These are phyloP conservation scores for Grammothele lineata DNA, from an alignment of 768 basidiomycete genomes.

Conservation along the genomic window DNA sequence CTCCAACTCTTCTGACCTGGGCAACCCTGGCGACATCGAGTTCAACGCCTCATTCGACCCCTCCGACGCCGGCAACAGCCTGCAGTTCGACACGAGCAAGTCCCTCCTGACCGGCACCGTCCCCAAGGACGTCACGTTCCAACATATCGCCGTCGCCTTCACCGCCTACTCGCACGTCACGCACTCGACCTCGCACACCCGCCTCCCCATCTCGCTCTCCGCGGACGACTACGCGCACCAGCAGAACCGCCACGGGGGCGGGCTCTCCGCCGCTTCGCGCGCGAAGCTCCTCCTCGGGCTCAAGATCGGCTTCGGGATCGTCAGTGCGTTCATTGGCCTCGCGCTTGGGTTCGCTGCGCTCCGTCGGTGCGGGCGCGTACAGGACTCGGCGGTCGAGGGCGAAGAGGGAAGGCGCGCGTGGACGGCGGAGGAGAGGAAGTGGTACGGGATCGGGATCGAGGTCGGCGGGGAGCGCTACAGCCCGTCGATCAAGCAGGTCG, in stretches of 20 bases:
- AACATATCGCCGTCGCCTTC: slow-evolving; percentile 51
- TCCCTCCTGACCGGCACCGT: slow-evolving; percentile 53
- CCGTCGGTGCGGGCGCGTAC: slow-evolving; percentile 51
- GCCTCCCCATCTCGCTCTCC: slow-evolving; percentile 46
- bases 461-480: slow-evolving; percentile 14
- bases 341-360: slow-evolving; percentile 52
- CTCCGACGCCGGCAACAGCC: slow-evolving; percentile 39
- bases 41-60: slow-evolving; percentile 57
- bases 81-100: slow-evolving; percentile 45
- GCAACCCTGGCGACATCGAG: slow-evolving; percentile 40
- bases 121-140: slow-evolving; percentile 40
- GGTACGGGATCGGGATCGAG: slow-evolving; percentile 54
- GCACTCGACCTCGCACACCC: slow-evolving; percentile 69
- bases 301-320: slow-evolving; percentile 54
- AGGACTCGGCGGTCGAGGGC: slow-evolving; percentile 56
- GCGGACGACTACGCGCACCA: slow-evolving; percentile 36
- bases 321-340: slow-evolving; percentile 56
- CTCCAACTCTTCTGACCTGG: slow-evolving; percentile 39
- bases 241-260: slow-evolving; percentile 23
- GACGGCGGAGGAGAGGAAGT: slow-evolving; percentile 62
- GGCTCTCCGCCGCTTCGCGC: slow-evolving; percentile 40
- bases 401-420: slow-evolving; percentile 55
- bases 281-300: slow-evolving; percentile 52
- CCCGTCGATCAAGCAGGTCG: slow-evolving; percentile 18
- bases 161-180: slow-evolving; percentile 63